Evolutionary conservation across 2,329 filamentous ascomycete species (phyloP).

Genomic region (Cyphellophora attinorum): DNA sequence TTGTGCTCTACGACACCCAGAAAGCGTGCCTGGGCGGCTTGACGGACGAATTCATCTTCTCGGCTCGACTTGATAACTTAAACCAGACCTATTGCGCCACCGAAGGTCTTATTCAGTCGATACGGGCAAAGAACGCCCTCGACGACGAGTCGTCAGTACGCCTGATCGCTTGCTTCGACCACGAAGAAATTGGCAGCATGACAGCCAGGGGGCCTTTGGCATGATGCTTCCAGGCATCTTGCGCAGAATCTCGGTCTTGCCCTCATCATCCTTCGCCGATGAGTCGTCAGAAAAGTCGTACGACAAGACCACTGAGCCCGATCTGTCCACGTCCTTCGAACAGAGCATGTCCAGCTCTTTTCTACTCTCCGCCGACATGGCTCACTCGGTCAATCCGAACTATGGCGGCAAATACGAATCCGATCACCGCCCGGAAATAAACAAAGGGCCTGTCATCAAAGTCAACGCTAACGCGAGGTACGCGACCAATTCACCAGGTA

Average conservation of each 20-base stretch:
- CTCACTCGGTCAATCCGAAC: slow-evolving; percentile 91
- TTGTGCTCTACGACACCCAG: slow-evolving; percentile 95
- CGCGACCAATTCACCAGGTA: slow-evolving; percentile 90
- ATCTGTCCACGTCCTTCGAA: slow-evolving; percentile 75
- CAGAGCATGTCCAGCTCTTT: slow-evolving; percentile 87
- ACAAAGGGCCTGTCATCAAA: slow-evolving; percentile 94
- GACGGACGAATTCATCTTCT: slow-evolving; percentile 91
- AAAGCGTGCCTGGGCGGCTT: slow-evolving; percentile 81
- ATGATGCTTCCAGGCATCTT: slow-evolving; percentile 83
- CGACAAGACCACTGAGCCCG: slow-evolving; percentile 49
- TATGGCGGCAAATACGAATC: slow-evolving; percentile 85
- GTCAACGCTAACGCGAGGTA: slow-evolving; percentile 97
- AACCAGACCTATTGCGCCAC: slow-evolving; percentile 94
- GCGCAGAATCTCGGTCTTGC: slow-evolving; percentile 73
- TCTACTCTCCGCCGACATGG: slow-evolving; percentile 94
- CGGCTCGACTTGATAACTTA: slow-evolving; percentile 88
- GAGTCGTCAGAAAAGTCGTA: slow-evolving; percentile 54
- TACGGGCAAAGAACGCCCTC: slow-evolving; percentile 54
- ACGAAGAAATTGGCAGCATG: slow-evolving; percentile 90
- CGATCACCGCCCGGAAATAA: slow-evolving; percentile 87
- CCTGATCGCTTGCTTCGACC: slow-evolving; percentile 89
- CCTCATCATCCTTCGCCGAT: slow-evolving; percentile 44
- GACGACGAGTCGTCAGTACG: slow-evolving; percentile 73
- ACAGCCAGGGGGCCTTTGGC: slow-evolving; percentile 92
- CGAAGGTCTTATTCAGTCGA: slow-evolving; percentile 72